phyloP scores from a whole-genome alignment of 106 monocot genomes.

The Chionographis japonica region DNA sequence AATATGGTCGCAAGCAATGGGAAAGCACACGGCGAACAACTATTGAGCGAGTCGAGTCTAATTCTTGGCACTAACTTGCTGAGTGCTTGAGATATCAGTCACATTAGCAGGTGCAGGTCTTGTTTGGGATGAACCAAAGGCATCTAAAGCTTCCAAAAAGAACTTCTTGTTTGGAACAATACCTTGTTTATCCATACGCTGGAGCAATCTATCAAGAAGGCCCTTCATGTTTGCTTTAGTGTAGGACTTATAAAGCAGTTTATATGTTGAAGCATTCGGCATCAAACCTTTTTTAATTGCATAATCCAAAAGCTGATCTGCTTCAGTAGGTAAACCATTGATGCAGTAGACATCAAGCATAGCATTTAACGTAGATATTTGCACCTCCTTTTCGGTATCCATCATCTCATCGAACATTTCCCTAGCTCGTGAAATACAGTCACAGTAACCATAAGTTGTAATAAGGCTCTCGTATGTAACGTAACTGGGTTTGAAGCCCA shows the following conservation, averaged over 20 bases:
- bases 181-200: conserved; percentile 66
- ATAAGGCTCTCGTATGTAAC: conserved; percentile 85
- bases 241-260: conserved; percentile 80
- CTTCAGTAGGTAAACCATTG: conserved; percentile 68
- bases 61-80: conserved; percentile 1
- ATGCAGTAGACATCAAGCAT: conserved; percentile 93
- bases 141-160: conserved; percentile 76
- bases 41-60: neutral
- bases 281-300: conserved; percentile 32
- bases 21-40: neutral
- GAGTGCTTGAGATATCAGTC: conserved; percentile 8
- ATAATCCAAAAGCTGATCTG: conserved; percentile 54
- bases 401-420: conserved; percentile 77
- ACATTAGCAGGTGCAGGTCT: conserved; percentile 1
- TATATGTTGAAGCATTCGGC: conserved; percentile 71
- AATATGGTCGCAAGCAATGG: neutral
- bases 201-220: conserved; percentile 61
- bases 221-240: conserved; percentile 67
- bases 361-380: conserved; percentile 76
- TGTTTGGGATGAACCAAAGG: conserved; percentile 33
- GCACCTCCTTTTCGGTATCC: conserved; percentile 31
- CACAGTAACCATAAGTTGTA: conserved; percentile 80
- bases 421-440: conserved; percentile 64
- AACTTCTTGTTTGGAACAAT: conserved; percentile 93
- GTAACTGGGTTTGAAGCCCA: conserved; percentile 69